Percentiles rank a stretch among this genome's conserved stretches.
These are phyloP conservation scores for Penicillium sp. DNA, from an alignment of 2,329 filamentous ascomycete species.

Conservation along the genomic window DNA sequence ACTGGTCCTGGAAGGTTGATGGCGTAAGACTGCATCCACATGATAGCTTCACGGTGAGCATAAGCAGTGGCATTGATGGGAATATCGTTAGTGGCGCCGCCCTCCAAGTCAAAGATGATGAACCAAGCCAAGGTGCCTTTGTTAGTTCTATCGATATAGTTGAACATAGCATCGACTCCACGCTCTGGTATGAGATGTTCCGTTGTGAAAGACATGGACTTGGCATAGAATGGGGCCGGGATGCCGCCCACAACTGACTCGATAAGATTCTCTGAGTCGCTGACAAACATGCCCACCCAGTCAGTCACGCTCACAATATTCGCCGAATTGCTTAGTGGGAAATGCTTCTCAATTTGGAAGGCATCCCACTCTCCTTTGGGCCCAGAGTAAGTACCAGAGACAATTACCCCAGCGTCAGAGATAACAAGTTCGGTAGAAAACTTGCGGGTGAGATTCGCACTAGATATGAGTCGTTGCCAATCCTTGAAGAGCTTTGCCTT, in stretches of 20 bases:
- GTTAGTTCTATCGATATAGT: constrained; percentile 49
- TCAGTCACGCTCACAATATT: constrained; percentile 26
- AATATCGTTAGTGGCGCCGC: constrained; percentile 57
- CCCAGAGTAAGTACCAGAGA: constrained; percentile 61
- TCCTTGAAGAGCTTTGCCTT: constrained; percentile 50
- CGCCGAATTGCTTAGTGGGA: constrained; percentile 20
- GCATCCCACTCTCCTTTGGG: constrained; percentile 53
- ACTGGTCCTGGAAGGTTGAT: constrained; percentile 47
- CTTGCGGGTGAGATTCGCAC: constrained; percentile 54
- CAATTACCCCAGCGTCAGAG: constrained; percentile 51
- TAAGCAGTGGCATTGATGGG: constrained; percentile 56
- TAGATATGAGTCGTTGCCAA: constrained; percentile 56
- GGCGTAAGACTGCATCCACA: constrained; percentile 61
- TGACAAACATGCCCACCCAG: constrained; percentile 27
- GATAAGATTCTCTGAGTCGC: constrained; percentile 26
- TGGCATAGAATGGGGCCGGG: constrained; percentile 53
- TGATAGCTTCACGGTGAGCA: constrained; percentile 59
- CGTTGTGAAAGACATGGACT: constrained; percentile 52
- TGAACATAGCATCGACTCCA: constrained; percentile 50
- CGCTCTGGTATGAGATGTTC: constrained; percentile 48
- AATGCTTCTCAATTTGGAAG: constrained; percentile 25
- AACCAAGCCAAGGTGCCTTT: constrained; percentile 56
- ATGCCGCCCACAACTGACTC: constrained; percentile 35
- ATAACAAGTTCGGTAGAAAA: constrained; percentile 57
- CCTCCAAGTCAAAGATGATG: constrained; percentile 59